phyloP scores from a whole-genome alignment of 257 asterid genomes.

The Penstemon eatonii region DNA sequence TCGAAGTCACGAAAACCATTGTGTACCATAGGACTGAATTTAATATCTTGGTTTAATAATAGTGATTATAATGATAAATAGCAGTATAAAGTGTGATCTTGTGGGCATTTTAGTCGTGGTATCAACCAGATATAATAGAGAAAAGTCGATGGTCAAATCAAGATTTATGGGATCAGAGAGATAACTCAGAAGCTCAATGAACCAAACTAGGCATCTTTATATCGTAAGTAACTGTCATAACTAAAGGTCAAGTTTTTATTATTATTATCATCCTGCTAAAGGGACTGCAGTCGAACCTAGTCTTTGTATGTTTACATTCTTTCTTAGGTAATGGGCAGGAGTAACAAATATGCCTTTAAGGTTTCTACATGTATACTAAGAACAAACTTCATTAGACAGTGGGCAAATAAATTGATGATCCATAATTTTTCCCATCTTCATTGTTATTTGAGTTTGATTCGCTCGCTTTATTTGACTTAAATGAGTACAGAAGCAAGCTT shows the following conservation, averaged over 20 bases:
- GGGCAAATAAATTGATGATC: no score
- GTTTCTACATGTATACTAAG: no score
- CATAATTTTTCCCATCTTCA: slow-evolving; percentile 1
- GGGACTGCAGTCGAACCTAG: not conserved
- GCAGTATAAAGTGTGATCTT: no score
- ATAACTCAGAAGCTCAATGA: not conserved
- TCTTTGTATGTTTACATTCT: not conserved
- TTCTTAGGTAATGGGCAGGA: not conserved
- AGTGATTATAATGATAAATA: not conserved
- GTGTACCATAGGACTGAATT: not conserved
- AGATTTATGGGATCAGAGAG: no score
- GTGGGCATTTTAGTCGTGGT: no score
- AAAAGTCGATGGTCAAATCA: no score
- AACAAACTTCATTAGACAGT: no score
- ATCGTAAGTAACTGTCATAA: not conserved
- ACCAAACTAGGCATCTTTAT: not conserved
- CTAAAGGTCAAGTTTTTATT: not conserved
- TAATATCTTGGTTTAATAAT: not conserved
- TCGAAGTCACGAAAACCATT: not conserved
- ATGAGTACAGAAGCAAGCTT: slow-evolving; percentile 61
- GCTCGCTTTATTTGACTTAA: not conserved
- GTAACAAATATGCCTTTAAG: no score
- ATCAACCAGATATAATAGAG: no score
- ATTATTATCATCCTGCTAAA: not conserved
- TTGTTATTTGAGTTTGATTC: not conserved